These are phyloP conservation scores for Cicer chorassanicum DNA, from an alignment of 306 rosid species.

Conservation along the genomic window DNA sequence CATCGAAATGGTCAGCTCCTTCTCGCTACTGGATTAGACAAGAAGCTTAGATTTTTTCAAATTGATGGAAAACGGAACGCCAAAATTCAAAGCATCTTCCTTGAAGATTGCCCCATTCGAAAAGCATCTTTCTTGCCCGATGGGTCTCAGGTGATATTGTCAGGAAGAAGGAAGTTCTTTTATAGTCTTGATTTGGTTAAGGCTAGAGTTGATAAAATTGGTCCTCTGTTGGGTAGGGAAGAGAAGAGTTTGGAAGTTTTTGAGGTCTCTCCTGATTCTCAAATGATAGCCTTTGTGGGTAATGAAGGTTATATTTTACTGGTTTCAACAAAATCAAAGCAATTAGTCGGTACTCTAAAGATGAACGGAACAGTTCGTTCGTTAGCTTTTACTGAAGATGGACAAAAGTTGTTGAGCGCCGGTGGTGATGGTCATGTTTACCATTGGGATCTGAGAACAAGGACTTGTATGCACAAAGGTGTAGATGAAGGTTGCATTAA, in stretches of 20 bases:
- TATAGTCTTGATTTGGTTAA: slow-evolving; percentile 82
- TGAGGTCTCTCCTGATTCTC: slow-evolving; percentile 89
- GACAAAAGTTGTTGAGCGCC: slow-evolving; percentile 69
- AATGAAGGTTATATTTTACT: slow-evolving; percentile 93
- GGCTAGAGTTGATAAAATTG: slow-evolving; percentile 75
- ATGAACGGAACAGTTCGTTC: slow-evolving; percentile 90
- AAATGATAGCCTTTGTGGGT: slow-evolving; percentile 79
- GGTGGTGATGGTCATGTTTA: slow-evolving; percentile 95
- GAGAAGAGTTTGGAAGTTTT: slow-evolving; percentile 91
- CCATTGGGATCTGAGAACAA: slow-evolving; percentile 92
- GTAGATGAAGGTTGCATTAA: slow-evolving; percentile 48
- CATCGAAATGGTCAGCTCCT: slow-evolving; percentile 85
- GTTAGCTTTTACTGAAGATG: slow-evolving; percentile 78
- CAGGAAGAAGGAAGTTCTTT: slow-evolving; percentile 84
- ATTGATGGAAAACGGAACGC: slow-evolving; percentile 88
- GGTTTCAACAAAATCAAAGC: slow-evolving; percentile 85
- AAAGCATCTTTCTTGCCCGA: slow-evolving; percentile 86
- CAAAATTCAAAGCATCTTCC: slow-evolving; percentile 82
- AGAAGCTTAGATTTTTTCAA: slow-evolving; percentile 79
- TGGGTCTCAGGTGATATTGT: slow-evolving; percentile 84
- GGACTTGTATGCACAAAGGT: slow-evolving; percentile 69
- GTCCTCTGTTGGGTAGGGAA: slow-evolving; percentile 93
- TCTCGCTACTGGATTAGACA: slow-evolving; percentile 83
- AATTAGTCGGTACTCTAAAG: slow-evolving; percentile 80
- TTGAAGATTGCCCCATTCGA: slow-evolving; percentile 78